phyloP scores from a whole-genome alignment of 2,329 filamentous ascomycete genomes.

The Cyphellophora attinorum region DNA sequence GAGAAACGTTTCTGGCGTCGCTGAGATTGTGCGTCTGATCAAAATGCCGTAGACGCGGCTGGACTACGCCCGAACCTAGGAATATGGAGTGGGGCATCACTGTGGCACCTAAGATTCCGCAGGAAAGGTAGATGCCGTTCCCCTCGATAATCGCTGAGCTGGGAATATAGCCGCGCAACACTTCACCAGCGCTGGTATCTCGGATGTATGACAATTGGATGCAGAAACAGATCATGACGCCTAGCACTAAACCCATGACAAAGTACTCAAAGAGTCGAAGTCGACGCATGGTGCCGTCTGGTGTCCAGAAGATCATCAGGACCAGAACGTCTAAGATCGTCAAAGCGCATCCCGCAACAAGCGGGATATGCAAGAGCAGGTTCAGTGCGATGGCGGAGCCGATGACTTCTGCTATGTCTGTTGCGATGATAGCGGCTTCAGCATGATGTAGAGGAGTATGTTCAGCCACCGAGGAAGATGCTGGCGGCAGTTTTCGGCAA shows the following conservation, averaged over 20 bases:
- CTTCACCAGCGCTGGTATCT: conserved; percentile 38
- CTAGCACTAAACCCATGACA: conserved; percentile 44
- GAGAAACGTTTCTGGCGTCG: conserved; percentile 21
- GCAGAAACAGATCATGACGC: conserved; percentile 48
- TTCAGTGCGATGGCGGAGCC: conserved; percentile 49
- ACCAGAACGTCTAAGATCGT: conserved; percentile 47
- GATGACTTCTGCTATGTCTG: conserved; percentile 59
- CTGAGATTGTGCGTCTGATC: conserved; percentile 25
- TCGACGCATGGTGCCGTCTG: conserved; percentile 41
- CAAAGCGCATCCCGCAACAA: conserved; percentile 48
- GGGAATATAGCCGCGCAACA: conserved; percentile 47
- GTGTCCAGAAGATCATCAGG: conserved; percentile 46
- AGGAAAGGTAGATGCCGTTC: conserved; percentile 45
- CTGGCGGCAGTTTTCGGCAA: conserved; percentile 56
- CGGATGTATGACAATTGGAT: conserved; percentile 46
- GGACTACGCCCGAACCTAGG: conserved; percentile 47
- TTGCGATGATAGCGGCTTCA: conserved; percentile 61
- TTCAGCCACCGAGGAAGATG: conserved; percentile 59
- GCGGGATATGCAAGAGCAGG: conserved; percentile 42
- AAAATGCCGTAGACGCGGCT: conserved; percentile 41
- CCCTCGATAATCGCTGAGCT: conserved; percentile 42
- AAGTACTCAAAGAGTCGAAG: conserved; percentile 46
- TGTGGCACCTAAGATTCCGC: conserved; percentile 42
- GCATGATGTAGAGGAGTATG: conserved; percentile 52
- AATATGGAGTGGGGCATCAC: conserved; percentile 55